phyloP scores from a whole-genome alignment of 768 basidiomycete genomes.

The Russula ochroleuca region DNA sequence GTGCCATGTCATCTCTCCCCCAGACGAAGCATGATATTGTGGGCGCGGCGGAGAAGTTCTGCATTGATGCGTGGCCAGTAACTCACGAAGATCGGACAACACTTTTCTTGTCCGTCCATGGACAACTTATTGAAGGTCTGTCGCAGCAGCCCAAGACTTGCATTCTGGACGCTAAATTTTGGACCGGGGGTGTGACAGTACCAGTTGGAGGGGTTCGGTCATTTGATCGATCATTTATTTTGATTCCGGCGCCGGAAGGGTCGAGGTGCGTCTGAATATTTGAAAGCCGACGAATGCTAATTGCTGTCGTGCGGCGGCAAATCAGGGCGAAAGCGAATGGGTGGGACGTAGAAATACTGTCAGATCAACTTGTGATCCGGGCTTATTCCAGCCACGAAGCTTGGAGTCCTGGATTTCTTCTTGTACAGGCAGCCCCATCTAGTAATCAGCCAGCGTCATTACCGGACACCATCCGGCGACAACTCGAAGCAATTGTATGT shows the following conservation, averaged over 20 bases:
- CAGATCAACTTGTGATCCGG: conserved; percentile 81
- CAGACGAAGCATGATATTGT: conserved; percentile 78
- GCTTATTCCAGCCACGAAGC: conserved; percentile 79
- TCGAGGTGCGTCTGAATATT: conserved; percentile 61
- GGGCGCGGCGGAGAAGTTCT: conserved; percentile 76
- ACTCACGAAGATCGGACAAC: conserved; percentile 52
- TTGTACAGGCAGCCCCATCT: conserved; percentile 53
- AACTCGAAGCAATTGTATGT: conserved; percentile 53
- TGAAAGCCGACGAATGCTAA: conserved; percentile 17
- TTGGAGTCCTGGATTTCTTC: conserved; percentile 71
- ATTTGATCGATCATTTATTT: conserved; percentile 88
- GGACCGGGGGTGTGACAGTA: conserved; percentile 44
- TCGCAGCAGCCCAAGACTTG: conserved; percentile 20
- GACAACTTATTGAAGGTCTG: conserved; percentile 88
- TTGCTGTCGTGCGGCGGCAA: conserved; percentile 17
- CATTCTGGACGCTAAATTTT: conserved; percentile 6
- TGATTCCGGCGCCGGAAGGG: conserved; percentile 73
- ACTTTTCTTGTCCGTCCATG: conserved; percentile 73
- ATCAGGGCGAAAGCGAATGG: conserved; percentile 70
- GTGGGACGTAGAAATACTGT: conserved; percentile 88
- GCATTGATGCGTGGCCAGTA: conserved; percentile 81
- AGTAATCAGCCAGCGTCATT: conserved; percentile 32
- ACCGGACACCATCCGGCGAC: conserved; percentile 43
- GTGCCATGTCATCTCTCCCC: conserved; percentile 62
- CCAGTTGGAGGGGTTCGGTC: conserved; percentile 78